Base-by-base conservation (phyloP, 1,284 basidiomycete species). In the Pisolithus thermaeus region DNA sequence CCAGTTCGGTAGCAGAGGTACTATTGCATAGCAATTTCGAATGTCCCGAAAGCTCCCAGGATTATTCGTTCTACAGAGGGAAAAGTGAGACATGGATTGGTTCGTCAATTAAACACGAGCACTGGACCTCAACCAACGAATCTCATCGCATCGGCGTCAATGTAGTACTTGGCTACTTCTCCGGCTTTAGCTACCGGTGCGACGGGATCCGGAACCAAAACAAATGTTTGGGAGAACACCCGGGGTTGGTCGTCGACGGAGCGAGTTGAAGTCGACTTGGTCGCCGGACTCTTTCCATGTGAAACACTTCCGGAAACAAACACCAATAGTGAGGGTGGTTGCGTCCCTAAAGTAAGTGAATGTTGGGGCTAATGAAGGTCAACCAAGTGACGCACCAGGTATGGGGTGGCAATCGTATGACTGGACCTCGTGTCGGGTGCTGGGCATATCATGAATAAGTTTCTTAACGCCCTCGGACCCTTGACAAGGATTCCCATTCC, bases 401-500 rank as follows among this genome's bases (percentile, higher is more conserved):
- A 92, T 89, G 28, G 90, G 87, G 63, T 92, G 90, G 60, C 90
- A 92, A 65, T 92, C 90, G 59, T 87, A 90, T 7, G 86, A 88
- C 64, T 90, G 86, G 25, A 92, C 78, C 54, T 91, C 89, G 60
- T 92, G 90, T 56, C 81, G 84, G 22, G 87, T 87, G 23, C 71
- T 70, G 5, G 87, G 87, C 81, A 89, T 88, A 51, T 78, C 77
- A 55, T 77, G 70, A 36, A 89, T 74, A 44, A 90, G 73, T 50
- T 81, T 74, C 47, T 75, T 76, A 40, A 92, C 71, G 5, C 84
- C 86, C 16, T 84, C 83, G 9, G 74, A 68, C 9, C 87, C 87
- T 55, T 85, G 79, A 52, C 84, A 81, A 1, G 87, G 83, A 52
- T 80, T 89, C n/a, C 90, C 90, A 59, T 92, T 92, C 90, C 90